Conservation (phyloP, 345 rosid species). For the Carallia brachiata region DNA sequence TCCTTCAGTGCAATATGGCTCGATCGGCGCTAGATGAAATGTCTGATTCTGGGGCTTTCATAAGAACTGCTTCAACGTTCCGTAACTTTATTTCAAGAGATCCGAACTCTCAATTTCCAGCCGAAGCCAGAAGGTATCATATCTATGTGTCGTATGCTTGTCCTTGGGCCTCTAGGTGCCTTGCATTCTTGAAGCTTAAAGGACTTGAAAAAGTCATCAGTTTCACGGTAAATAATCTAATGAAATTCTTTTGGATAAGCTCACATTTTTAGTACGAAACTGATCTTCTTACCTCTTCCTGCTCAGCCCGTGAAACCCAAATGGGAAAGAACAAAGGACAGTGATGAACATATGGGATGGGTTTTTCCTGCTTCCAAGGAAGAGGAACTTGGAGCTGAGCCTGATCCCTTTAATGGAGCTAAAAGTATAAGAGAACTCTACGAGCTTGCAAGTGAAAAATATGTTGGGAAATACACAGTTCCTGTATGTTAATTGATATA, state of each 20-base stretch:
- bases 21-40: slow-evolving; percentile 74
- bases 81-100: slow-evolving; percentile 64
- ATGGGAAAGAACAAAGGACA: slow-evolving; percentile 86
- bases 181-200: slow-evolving; percentile 76
- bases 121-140: slow-evolving; percentile 90
- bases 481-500: slow-evolving; percentile 55
- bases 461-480: slow-evolving; percentile 76
- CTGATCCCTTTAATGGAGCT: slow-evolving; percentile 68
- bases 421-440: slow-evolving; percentile 75
- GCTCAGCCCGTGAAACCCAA: slow-evolving; percentile 71
- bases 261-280: background rate
- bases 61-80: slow-evolving; percentile 77
- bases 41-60: slow-evolving; percentile 71
- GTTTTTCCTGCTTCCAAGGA: slow-evolving; percentile 56
- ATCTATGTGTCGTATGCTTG: slow-evolving; percentile 91
- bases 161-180: slow-evolving; percentile 93
- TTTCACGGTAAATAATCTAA: slow-evolving; percentile 51
- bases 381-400: slow-evolving; percentile 78
- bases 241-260: background rate
- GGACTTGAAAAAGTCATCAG: slow-evolving; percentile 76
- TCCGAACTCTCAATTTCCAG: slow-evolving; percentile 61
- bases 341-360: slow-evolving; percentile 92
- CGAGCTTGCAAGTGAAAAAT: slow-evolving; percentile 73
- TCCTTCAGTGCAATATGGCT: slow-evolving; percentile 46
- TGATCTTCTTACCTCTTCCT: slow-evolving; percentile 11